These are phyloP conservation scores for Fusarium pininemorale DNA, from an alignment of 2,329 filamentous ascomycete genomes.

Conservation along the genomic window DNA sequence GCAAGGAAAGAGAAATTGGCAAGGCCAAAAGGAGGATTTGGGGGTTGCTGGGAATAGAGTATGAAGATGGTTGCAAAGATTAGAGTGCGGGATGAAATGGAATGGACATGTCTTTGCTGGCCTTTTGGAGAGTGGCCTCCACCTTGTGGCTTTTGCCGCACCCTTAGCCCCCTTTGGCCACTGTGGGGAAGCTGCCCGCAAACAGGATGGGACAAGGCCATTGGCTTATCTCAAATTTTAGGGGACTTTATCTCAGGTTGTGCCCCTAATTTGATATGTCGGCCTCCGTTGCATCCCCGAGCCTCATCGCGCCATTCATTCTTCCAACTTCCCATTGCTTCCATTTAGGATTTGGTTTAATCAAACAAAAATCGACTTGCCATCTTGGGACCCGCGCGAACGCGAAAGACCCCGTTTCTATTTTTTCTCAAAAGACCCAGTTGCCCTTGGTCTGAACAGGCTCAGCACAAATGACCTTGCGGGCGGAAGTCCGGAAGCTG, in stretches of 20 bases:
- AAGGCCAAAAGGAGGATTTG: conserved; percentile 10
- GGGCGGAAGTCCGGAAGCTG: not conserved
- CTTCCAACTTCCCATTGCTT: conserved; percentile 35
- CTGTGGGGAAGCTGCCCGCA: conserved; percentile 31
- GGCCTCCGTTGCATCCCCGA: conserved; percentile 9
- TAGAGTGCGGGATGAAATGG: conserved; percentile 31
- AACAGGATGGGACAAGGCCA: not conserved
- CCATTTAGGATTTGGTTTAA: conserved; percentile 18
- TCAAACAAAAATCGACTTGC: conserved; percentile 6
- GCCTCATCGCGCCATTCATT: conserved; percentile 37
- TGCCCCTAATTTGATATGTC: conserved; percentile 15
- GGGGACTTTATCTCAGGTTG: conserved; percentile 11
- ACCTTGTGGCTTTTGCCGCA: conserved; percentile 31
- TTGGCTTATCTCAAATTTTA: conserved; percentile 30
- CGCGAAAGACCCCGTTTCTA: not conserved
- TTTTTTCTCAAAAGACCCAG: not conserved
- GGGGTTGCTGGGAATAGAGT: conserved; percentile 10
- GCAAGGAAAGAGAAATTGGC: conserved; percentile 12
- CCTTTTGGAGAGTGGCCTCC: conserved; percentile 38
- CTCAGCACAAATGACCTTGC: not conserved
- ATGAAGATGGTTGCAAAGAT: conserved; percentile 14
- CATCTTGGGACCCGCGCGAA: not conserved
- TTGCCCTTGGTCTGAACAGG: not conserved
- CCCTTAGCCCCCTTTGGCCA: conserved; percentile 34
- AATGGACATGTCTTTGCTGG: conserved; percentile 41